A percentile compares a stretch with the other conserved stretches of the same genome.
Evolutionary conservation across 192 early-diverging fungal species (phyloP).

Genomic region (Mortierella alpina): DNA sequence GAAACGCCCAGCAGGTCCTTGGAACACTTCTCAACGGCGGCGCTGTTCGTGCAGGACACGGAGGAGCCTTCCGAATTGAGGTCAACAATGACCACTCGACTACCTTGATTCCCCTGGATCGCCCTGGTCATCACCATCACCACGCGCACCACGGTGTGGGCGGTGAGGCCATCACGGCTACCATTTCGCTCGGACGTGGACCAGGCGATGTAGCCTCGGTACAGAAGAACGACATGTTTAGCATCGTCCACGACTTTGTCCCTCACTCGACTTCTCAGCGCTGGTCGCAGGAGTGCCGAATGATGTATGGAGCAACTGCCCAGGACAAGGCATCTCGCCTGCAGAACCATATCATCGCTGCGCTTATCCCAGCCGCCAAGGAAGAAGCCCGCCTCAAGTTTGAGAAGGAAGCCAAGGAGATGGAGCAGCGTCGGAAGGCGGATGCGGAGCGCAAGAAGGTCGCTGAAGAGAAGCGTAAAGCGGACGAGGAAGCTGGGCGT

Average conservation of each 20-base stretch:
- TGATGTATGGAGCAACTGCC: slow-evolving; percentile 78
- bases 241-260: slow-evolving; percentile 75
- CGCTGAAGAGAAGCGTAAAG: slow-evolving; percentile 53
- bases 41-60: slow-evolving; percentile 26
- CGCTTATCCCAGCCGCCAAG: slow-evolving; percentile 82
- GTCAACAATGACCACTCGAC: slow-evolving; percentile 41
- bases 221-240: slow-evolving; percentile 53
- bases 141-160: slow-evolving; percentile 26
- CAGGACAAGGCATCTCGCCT: slow-evolving; percentile 69
- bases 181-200: slow-evolving; percentile 25
- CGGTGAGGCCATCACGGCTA: slow-evolving; percentile 36
- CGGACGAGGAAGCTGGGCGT: slow-evolving; percentile 58
- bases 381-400: slow-evolving; percentile 68
- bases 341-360: slow-evolving; percentile 73
- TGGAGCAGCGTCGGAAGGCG: slow-evolving; percentile 57
- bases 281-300: slow-evolving; percentile 87
- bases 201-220: slow-evolving; percentile 35
- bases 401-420: slow-evolving; percentile 64
- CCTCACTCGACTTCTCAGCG: slow-evolving; percentile 81
- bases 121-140: slow-evolving; percentile 25
- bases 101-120: slow-evolving; percentile 31
- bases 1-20: slow-evolving; percentile 34
- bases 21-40: slow-evolving; percentile 35
- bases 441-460: slow-evolving; percentile 69
- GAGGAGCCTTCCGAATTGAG: slow-evolving; percentile 43